Percentiles rank a stretch among this genome's conserved stretches.
phyloP scores from a whole-genome alignment of 352 stramenopile species.

The Globisporangium okanoganense region DNA sequence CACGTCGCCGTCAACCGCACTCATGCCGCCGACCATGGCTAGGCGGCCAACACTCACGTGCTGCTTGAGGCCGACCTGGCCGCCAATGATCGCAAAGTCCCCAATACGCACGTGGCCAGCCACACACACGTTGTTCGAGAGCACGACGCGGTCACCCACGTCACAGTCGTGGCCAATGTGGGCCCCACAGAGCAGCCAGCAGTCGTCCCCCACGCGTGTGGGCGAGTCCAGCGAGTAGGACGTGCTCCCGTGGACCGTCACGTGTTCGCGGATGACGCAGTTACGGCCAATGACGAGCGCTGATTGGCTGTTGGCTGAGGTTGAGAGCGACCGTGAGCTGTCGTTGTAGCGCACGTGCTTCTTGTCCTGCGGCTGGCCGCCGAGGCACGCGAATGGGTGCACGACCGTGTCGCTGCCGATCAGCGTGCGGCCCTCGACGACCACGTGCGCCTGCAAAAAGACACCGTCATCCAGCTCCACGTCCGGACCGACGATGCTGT shows the following conservation, averaged over 20 bases:
- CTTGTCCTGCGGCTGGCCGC: slow-evolving; percentile 77
- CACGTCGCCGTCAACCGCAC: slow-evolving; percentile 78
- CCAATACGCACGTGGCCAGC: slow-evolving; percentile 77
- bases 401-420: slow-evolving; percentile 54
- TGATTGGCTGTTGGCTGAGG: neutral
- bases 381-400: slow-evolving; percentile 73
- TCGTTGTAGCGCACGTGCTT: slow-evolving; percentile 37
- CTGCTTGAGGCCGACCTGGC: slow-evolving; percentile 78
- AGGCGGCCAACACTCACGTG: slow-evolving; percentile 62
- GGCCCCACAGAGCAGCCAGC: slow-evolving; percentile 72
- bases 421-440: slow-evolving; percentile 62
- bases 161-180: slow-evolving; percentile 73
- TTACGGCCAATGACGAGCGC: slow-evolving; percentile 56
- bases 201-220: slow-evolving; percentile 68
- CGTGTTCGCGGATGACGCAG: slow-evolving; percentile 80
- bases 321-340: neutral
- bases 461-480: slow-evolving; percentile 66
- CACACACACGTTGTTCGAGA: slow-evolving; percentile 82
- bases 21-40: slow-evolving; percentile 78
- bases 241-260: slow-evolving; percentile 77
- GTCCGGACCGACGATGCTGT: slow-evolving; percentile 67
- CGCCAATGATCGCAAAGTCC: slow-evolving; percentile 70
- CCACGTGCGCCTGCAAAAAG: slow-evolving; percentile 65
- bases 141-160: slow-evolving; percentile 61
- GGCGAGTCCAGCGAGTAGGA: slow-evolving; percentile 48